Conservation (phyloP, 805 yeast species). For the Candida michaelii region DNA sequence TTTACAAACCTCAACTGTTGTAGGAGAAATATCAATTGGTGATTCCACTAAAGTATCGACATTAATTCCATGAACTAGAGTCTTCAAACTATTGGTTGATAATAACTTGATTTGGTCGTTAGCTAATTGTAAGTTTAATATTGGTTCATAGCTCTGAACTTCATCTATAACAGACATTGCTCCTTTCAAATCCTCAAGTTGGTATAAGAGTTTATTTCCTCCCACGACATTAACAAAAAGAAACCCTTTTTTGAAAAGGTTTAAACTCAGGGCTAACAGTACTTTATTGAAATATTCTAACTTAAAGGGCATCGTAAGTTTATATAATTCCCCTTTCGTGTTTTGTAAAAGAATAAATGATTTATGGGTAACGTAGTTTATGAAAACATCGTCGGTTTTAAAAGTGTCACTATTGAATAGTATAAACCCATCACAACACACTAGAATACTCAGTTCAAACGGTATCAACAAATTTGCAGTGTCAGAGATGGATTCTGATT, state of each 20-base stretch:
- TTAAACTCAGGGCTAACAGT: constrained; percentile 54
- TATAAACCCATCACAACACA: constrained; percentile 58
- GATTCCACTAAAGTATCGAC: constrained; percentile 68
- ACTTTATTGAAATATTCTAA: constrained; percentile 77
- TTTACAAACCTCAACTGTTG: constrained; percentile 64
- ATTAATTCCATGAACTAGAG: constrained; percentile 57
- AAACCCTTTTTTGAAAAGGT: constrained; percentile 73
- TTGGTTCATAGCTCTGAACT: constrained; percentile 17
- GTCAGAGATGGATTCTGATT: constrained; percentile 22
- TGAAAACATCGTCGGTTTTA: constrained; percentile 25
- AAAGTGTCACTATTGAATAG: constrained; percentile 42
- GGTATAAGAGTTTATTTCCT: constrained; percentile 69
- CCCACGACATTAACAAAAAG: constrained; percentile 64
- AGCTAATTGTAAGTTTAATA: constrained; percentile 19
- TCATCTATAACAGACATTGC: constrained; percentile 5
- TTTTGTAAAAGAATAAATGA: constrained; percentile 72
- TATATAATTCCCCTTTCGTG: constrained; percentile 72
- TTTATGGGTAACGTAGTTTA: constrained; percentile 63
- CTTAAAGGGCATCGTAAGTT: constrained; percentile 50
- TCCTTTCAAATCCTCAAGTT: constrained; percentile 74
- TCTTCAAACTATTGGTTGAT: constrained; percentile 32
- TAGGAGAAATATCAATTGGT: constrained; percentile 65
- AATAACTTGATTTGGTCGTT: constrained; percentile 14
- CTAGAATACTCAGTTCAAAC: constrained; percentile 64
- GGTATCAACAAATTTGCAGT: constrained; percentile 56